Conservation (phyloP, 192 early-diverging fungal genomes). For the Coemansia sp. region DNA sequence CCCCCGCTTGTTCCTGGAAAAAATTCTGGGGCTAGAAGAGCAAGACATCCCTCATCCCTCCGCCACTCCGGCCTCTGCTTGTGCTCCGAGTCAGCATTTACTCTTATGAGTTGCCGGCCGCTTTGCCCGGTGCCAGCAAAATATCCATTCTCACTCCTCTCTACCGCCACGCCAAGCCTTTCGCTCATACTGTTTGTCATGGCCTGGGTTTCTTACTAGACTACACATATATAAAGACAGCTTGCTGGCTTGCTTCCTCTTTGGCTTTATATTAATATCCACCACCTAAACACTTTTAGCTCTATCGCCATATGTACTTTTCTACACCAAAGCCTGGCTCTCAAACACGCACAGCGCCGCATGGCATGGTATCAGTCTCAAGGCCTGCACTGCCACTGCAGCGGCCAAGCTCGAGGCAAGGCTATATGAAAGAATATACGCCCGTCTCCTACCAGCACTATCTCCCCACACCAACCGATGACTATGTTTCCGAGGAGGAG, state of each 20-base stretch:
- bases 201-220: neutral
- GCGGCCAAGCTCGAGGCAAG: neutral
- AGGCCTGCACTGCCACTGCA: conserved; percentile 7
- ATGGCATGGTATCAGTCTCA: neutral
- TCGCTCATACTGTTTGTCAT: neutral
- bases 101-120: neutral
- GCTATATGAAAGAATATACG: neutral
- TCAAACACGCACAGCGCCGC: conserved; percentile 12
- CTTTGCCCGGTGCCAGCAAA: conserved; percentile 14
- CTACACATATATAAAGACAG: neutral
- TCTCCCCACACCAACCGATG: conserved; percentile 21
- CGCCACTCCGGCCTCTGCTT: neutral
- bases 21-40: neutral
- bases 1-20: neutral
- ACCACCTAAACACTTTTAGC: neutral
- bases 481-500: conserved; percentile 17
- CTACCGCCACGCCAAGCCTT: conserved; percentile 1
- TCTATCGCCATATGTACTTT: conserved; percentile 11
- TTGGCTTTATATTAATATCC: neutral
- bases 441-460: neutral
- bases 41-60: neutral
- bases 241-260: neutral
- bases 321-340: conserved; percentile 13
- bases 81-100: conserved; percentile 12
- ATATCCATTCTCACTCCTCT: neutral